These are phyloP conservation scores for Exophiala lecanii-corni DNA, from an alignment of 2,329 filamentous ascomycete species.

Conservation along the genomic window DNA sequence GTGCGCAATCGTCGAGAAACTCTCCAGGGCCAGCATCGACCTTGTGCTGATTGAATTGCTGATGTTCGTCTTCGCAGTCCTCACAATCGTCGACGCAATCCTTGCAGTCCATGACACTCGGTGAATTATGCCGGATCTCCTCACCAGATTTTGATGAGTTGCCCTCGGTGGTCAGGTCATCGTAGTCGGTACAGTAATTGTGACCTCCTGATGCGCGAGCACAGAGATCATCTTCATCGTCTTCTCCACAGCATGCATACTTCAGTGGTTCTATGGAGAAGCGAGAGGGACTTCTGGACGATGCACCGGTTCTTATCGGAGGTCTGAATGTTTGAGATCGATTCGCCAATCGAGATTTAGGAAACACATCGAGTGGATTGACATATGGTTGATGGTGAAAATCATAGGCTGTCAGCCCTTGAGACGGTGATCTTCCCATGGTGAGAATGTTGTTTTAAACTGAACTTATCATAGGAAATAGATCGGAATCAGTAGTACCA, in stretches of 20 bases:
- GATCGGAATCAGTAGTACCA: too few species aligned
- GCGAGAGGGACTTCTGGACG: slow-evolving; percentile 12
- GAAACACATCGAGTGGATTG: slow-evolving; percentile 22
- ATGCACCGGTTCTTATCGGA: slow-evolving; percentile 10
- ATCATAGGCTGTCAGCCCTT: slow-evolving; percentile 20
- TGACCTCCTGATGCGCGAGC: slow-evolving; percentile 11
- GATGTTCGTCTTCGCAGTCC: slow-evolving; percentile 23
- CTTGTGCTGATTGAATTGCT: slow-evolving; percentile 12
- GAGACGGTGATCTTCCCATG: slow-evolving; percentile 19
- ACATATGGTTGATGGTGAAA: slow-evolving; percentile 24
- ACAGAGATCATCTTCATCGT: slow-evolving; percentile 2
- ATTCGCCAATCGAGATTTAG: slow-evolving; percentile 14
- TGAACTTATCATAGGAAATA: too few species aligned
- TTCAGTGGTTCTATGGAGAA: slow-evolving; percentile 12
- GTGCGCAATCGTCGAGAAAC: slow-evolving; percentile 22
- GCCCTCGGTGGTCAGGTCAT: slow-evolving; percentile 1
- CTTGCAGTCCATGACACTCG: slow-evolving; percentile 23
- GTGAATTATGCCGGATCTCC: slow-evolving; percentile 16
- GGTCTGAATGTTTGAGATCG: slow-evolving; percentile 14
- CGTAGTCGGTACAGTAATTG: slow-evolving; percentile 9
- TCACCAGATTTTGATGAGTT: slow-evolving; percentile 6
- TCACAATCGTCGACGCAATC: slow-evolving; percentile 23
- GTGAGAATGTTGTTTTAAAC: not conserved
- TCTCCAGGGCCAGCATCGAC: not conserved
- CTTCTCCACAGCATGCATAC: slow-evolving; percentile 12